Base-by-base conservation (phyloP, 371 early-diverging fungal genomes). In the Mortierella sp. region DNA sequence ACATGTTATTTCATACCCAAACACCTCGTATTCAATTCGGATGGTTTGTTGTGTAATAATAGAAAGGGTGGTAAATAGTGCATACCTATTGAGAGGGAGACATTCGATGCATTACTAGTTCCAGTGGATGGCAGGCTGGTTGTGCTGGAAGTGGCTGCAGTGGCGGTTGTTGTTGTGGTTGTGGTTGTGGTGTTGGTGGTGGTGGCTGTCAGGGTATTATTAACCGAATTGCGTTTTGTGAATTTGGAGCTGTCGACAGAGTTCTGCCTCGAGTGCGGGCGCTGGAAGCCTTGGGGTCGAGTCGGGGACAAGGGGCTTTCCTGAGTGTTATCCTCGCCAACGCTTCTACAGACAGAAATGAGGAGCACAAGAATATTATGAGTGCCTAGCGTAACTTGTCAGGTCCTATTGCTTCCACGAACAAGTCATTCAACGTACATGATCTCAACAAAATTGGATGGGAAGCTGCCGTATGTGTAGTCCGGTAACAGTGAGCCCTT, bases 371-470 rank as follows among this genome's bases (percentile, higher is more conserved):
- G 47, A 24, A 67, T 2, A 50, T 31, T 24, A 45, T 0, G 19
- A n/a, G 11, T 41, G 11, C 24, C 11, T 19, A 22, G 34, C 31
- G n/a, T 22, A 34, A n/a, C 41, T 34, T 8, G 68, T 39, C 7
- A 44, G 47, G 22, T n/a, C 10, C 14, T 14, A 34, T 6, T 34
- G 63, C 1, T 5, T 31, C 16, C 26, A 53, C 39, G 41, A 47
- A 19, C 34, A 48, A 8, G 8, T n/a, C 6, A 14, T 24, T 34
- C 10, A 16, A 48, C 79, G 39, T 79, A 83, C 84, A 83, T 39
- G 37, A 73, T 39, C 58, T 83, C 76, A 29, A 83, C 79, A 73
- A 83, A 83, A 68, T 83, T 83, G 64, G 79, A 83, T 2, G 84
- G 84, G 37, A 83, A 83, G 45, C 24, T 76, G 41, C 84, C 84